A percentile compares a stretch with the other conserved stretches of the same genome.
These are phyloP conservation scores for Fusarium torulosum DNA, from an alignment of 2,329 filamentous ascomycete species.

Conservation along the genomic window DNA sequence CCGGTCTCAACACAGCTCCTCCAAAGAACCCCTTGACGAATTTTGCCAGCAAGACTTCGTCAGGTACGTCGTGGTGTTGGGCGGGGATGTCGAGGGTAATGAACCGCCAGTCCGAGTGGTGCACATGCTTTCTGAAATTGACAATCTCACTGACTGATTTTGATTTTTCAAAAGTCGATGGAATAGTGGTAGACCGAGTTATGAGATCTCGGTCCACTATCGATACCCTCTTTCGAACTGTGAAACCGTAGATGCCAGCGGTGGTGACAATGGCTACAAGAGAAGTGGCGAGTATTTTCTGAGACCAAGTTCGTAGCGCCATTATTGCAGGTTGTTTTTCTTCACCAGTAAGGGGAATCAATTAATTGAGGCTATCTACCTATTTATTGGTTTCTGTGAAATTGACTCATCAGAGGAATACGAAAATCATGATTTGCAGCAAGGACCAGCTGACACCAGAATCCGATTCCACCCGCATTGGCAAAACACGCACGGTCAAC, in stretches of 20 bases:
- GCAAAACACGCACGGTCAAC: background rate
- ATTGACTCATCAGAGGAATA: slow-evolving; percentile 22
- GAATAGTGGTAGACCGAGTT: slow-evolving; percentile 22
- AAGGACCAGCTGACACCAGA: slow-evolving; percentile 14
- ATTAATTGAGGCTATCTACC: background rate
- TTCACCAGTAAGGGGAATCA: background rate
- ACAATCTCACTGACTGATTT: slow-evolving; percentile 43
- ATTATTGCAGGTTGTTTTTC: slow-evolving; percentile 12
- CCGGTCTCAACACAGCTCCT: slow-evolving; percentile 48
- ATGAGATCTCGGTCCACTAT: slow-evolving; percentile 33
- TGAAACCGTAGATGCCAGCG: slow-evolving; percentile 36
- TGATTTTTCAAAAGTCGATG: slow-evolving; percentile 46
- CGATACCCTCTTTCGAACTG: slow-evolving; percentile 28
- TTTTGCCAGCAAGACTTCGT: slow-evolving; percentile 47
- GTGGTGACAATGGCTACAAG: slow-evolving; percentile 18
- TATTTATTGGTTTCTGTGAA: background rate
- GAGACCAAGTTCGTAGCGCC: slow-evolving; percentile 26
- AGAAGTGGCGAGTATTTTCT: slow-evolving; percentile 33
- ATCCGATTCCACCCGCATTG: slow-evolving; percentile 27
- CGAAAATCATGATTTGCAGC: background rate
- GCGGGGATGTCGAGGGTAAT: slow-evolving; percentile 42
- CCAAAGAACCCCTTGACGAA: slow-evolving; percentile 51
- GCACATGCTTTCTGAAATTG: slow-evolving; percentile 41
- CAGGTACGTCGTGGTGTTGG: slow-evolving; percentile 28
- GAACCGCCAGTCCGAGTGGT: slow-evolving; percentile 43